phyloP scores from a whole-genome alignment of 2,329 filamentous ascomycete genomes.

The Scytalidium lignicola region DNA sequence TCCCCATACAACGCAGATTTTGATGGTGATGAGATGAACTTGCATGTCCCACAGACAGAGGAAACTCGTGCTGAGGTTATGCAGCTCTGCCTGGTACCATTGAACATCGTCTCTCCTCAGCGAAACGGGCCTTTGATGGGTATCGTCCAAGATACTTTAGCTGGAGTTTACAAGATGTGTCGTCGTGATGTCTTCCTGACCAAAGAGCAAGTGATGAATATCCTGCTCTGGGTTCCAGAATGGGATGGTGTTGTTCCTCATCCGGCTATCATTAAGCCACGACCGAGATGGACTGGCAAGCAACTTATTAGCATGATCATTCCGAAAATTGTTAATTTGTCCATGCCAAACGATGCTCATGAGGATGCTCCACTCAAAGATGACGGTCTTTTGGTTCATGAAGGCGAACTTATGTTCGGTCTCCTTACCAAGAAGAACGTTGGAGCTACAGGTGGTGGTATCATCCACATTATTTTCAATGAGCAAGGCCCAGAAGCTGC shows the following conservation, averaged over 20 bases:
- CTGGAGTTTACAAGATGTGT: slow-evolving; percentile 94
- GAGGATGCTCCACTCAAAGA: slow-evolving; percentile 62
- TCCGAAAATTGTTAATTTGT: slow-evolving; percentile 77
- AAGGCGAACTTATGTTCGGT: slow-evolving; percentile 85
- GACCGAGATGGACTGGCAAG: slow-evolving; percentile 95
- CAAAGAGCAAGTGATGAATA: slow-evolving; percentile 91
- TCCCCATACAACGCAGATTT: slow-evolving; percentile 99
- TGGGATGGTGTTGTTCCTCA: slow-evolving; percentile 95
- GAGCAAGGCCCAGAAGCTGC: slow-evolving; percentile 81
- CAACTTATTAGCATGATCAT: slow-evolving; percentile 94
- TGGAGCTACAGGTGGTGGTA: slow-evolving; percentile 82
- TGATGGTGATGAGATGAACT: slow-evolving; percentile 99
- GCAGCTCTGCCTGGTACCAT: slow-evolving; percentile 93
- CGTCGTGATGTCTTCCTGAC: slow-evolving; percentile 86
- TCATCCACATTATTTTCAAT: slow-evolving; percentile 95
- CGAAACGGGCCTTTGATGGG: slow-evolving; percentile 97
- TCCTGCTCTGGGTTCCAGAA: slow-evolving; percentile 93
- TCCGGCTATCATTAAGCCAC: slow-evolving; percentile 89
- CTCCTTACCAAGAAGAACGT: slow-evolving; percentile 91
- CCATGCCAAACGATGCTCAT: slow-evolving; percentile 56
- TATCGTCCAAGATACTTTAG: slow-evolving; percentile 97
- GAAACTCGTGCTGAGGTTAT: slow-evolving; percentile 93
- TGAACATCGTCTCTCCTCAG: slow-evolving; percentile 97
- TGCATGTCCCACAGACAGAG: slow-evolving; percentile 97
- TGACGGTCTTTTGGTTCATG: slow-evolving; percentile 75